These are phyloP conservation scores for Microstegium vimineum DNA, from an alignment of 176 grass and related monocot genomes.

Conservation along the genomic window DNA sequence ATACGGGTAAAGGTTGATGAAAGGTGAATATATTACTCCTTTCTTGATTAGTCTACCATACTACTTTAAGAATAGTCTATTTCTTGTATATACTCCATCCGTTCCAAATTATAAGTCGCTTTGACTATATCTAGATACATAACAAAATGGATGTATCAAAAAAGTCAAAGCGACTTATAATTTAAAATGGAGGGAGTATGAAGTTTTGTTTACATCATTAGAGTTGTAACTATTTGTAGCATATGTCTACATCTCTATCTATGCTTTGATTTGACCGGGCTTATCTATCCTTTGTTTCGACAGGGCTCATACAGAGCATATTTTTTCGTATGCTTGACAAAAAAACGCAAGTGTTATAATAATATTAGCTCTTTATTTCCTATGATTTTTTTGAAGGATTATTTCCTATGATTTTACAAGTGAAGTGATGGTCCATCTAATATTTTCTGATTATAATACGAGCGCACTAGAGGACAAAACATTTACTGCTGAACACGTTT, in stretches of 20 bases:
- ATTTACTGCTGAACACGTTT: background rate
- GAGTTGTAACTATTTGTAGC: background rate
- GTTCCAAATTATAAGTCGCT: too few relatives aligned
- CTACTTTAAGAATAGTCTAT: background rate
- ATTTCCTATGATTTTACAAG: background rate
- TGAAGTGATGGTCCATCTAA: accelerated
- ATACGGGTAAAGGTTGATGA: background rate
- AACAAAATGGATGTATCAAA: too few relatives aligned
- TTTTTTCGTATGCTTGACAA: accelerated
- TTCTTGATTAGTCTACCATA: background rate
- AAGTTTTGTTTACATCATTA: background rate
- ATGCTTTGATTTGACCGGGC: background rate
- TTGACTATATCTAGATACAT: too few relatives aligned
- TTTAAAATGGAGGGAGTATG: too few relatives aligned
- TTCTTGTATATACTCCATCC: too few relatives aligned
- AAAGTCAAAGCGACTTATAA: too few relatives aligned
- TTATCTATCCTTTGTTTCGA: background rate
- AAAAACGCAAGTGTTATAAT: accelerated
- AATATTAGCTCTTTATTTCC: accelerated
- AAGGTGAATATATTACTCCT: background rate
- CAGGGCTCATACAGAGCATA: background rate
- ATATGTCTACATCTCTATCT: background rate
- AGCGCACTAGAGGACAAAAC: background rate
- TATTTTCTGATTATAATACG: background rate
- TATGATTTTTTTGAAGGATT: background rate